Percentiles rank a stretch among this genome's conserved stretches.
Conservation (phyloP, 192 early-diverging fungal genomes). For the Coemansia javaensis region DNA sequence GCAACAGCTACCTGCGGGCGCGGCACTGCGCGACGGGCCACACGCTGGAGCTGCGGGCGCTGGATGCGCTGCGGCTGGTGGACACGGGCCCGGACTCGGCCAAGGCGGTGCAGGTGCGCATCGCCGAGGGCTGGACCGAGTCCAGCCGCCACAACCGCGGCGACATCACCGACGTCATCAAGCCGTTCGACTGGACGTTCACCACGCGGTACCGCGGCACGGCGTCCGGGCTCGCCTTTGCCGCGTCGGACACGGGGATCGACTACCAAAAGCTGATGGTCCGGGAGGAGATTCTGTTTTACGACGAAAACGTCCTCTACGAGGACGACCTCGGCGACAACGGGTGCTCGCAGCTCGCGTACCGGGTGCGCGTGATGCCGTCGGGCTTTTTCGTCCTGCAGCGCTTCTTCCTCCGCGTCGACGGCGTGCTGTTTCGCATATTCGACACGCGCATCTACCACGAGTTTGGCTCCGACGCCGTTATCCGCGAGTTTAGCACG, state of each 20-base stretch:
- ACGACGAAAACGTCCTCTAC: slow-evolving; percentile 89
- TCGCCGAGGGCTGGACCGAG: slow-evolving; percentile 79
- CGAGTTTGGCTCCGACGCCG: slow-evolving; percentile 62
- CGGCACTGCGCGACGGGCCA: slow-evolving; percentile 53
- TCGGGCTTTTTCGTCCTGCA: slow-evolving; percentile 81
- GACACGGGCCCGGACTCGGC: slow-evolving; percentile 63
- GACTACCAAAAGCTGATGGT: slow-evolving; percentile 70
- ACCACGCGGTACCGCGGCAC: slow-evolving; percentile 77
- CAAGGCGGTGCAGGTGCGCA: slow-evolving; percentile 77
- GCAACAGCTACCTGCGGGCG: slow-evolving; percentile 71
- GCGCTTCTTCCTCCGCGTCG: slow-evolving; percentile 89
- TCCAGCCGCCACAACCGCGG: slow-evolving; percentile 60
- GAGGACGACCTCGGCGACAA: slow-evolving; percentile 98
- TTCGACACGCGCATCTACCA: slow-evolving; percentile 89
- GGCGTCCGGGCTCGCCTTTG: slow-evolving; percentile 13
- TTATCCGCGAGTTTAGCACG: slow-evolving; percentile 69
- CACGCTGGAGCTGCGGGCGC: slow-evolving; percentile 58
- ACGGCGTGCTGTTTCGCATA: slow-evolving; percentile 87
- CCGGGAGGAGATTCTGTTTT: slow-evolving; percentile 87
- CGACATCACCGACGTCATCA: slow-evolving; percentile 77
- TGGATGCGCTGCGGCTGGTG: slow-evolving; percentile 70
- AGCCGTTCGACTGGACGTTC: slow-evolving; percentile 98
- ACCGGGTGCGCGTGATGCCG: slow-evolving; percentile 91
- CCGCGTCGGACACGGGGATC: slow-evolving; percentile 52
- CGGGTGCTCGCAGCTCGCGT: slow-evolving; percentile 74